Base-by-base conservation (phyloP, 768 basidiomycete species). In the Mycena filopes region DNA sequence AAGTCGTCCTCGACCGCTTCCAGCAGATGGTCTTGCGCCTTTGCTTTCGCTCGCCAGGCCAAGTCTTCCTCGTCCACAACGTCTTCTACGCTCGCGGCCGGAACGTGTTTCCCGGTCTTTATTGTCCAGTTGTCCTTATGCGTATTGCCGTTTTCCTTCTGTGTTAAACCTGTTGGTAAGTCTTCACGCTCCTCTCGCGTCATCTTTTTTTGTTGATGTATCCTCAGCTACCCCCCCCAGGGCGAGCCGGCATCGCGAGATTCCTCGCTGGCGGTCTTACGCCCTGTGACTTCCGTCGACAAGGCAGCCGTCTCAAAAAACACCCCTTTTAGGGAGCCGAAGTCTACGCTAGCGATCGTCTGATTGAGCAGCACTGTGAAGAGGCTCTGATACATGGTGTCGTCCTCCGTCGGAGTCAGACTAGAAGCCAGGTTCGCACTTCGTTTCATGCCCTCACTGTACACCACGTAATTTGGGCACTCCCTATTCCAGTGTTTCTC, bases 201-300 rank as follows among this genome's bases (percentile, higher is more conserved):
- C 12, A 12, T 33, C 31, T 5, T 12, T 5, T 33, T 33, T 33
- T 12, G 31, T n/a, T n/a, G n/a, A n/a, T n/a, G n/a, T n/a, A n/a
- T n/a, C n/a, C n/a, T n/a, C n/a, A n/a, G n/a, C n/a, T n/a, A n/a
- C n/a, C n/a, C n/a, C n/a, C n/a, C n/a, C n/a, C n/a, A n/a, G n/a
- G n/a, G n/a, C n/a, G n/a, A n/a, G n/a, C n/a, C n/a, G n/a, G n/a
- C n/a, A n/a, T n/a, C n/a, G n/a, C n/a, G n/a, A n/a, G n/a, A n/a
- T n/a, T n/a, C n/a, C n/a, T n/a, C n/a, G 48, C 28, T 28, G 5
- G 8, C 33, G 58, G 58, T 60, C 58, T 60, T 60, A 60, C 38
- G 20, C 38, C 33, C 13, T 11, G 16, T 3, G n/a, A 50, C 5
- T 2, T n/a, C 20, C 2, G 40, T 42, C 38, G n/a, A 11, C 2